Conservation (phyloP, 2,329 filamentous ascomycete genomes). For the Exophiala alcalophila region DNA sequence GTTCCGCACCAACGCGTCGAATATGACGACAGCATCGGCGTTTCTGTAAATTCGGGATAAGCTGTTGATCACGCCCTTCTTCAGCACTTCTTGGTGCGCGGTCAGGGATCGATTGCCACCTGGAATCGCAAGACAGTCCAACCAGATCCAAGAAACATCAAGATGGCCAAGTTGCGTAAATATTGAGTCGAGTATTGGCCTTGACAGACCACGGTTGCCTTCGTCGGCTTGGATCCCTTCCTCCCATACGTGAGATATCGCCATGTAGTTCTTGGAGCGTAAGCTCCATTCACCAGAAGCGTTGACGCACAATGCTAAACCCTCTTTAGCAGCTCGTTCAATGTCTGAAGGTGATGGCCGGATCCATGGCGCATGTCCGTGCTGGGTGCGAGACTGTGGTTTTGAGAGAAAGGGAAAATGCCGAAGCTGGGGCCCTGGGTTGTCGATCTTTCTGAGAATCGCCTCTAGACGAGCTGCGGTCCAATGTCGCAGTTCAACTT, state of each 20-base stretch:
- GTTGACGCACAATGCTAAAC: constrained; percentile 2
- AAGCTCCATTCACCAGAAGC: background rate
- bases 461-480: no score
- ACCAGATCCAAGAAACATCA: constrained; percentile 1
- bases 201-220: background rate
- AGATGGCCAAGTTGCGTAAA: background rate
- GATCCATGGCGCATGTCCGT: no score
- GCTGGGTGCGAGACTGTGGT: no score
- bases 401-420: no score
- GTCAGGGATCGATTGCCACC: background rate
- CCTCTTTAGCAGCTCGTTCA: background rate
- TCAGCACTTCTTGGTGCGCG: background rate
- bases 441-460: no score
- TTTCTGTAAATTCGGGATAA: background rate
- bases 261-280: background rate
- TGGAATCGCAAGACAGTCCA: constrained; percentile 1
- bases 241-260: constrained; percentile 1
- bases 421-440: no score
- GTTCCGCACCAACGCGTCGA: background rate
- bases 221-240: background rate
- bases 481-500: no score
- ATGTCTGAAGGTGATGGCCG: no score
- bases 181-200: no score
- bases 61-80: constrained; percentile 1
- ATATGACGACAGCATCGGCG: background rate